Evolutionary conservation across 768 basidiomycete genomes (phyloP).

Genomic region (Cyathus striatus): DNA sequence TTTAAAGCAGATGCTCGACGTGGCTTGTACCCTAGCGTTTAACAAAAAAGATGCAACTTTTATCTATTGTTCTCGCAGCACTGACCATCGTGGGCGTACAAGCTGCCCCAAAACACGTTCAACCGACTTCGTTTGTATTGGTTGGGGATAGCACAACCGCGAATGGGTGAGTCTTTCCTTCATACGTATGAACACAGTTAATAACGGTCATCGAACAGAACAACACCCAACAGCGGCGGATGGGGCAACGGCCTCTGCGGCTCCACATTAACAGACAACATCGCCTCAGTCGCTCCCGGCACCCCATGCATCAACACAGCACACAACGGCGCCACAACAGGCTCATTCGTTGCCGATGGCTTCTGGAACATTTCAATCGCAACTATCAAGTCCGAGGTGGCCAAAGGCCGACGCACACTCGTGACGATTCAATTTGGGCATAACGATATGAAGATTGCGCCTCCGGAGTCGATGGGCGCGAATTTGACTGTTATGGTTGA

Average conservation of each 20-base stretch:
- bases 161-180: slow-evolving; percentile 30
- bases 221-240: slow-evolving; percentile 29
- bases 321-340: slow-evolving; percentile 35
- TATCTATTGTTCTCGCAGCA: not conserved
- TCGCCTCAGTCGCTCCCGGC: slow-evolving; percentile 23
- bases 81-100: not conserved
- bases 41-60: not conserved
- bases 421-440: slow-evolving; percentile 40
- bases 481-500: slow-evolving; percentile 35
- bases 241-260: slow-evolving; percentile 40
- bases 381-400: slow-evolving; percentile 26
- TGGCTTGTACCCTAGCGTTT: no score
- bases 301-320: slow-evolving; percentile 36
- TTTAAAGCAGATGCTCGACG: no score
- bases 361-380: slow-evolving; percentile 30
- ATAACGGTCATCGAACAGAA: no score
- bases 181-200: no score
- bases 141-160: slow-evolving; percentile 36
- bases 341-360: slow-evolving; percentile 32
- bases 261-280: slow-evolving; percentile 20
- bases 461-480: slow-evolving; percentile 37
- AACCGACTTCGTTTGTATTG: slow-evolving; percentile 30
- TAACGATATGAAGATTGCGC: slow-evolving; percentile 35
- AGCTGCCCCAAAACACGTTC: not conserved
- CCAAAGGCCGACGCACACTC: slow-evolving; percentile 26